Conservation (phyloP, 2,329 filamentous ascomycete genomes). For the Aspergillus viridinutans region DNA sequence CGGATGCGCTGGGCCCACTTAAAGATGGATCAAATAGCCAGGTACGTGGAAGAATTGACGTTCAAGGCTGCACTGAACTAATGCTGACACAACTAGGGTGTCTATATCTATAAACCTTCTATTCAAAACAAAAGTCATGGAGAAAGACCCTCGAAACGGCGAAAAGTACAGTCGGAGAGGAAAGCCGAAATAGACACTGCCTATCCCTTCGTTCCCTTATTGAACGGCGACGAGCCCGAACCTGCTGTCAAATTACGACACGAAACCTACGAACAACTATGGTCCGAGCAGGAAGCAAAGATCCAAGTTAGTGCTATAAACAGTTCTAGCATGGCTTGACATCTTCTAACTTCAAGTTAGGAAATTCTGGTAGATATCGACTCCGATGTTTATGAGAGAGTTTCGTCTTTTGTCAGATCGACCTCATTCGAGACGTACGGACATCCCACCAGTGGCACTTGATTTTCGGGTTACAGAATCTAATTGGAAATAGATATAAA, state of each 20-base stretch:
- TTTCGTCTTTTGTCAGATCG: constrained; percentile 35
- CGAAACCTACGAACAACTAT: constrained; percentile 35
- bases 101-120: constrained; percentile 59
- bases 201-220: constrained; percentile 35
- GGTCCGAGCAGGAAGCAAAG: constrained; percentile 36
- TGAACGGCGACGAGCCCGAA: constrained; percentile 35
- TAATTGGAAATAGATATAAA: constrained; percentile 28
- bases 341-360: constrained; percentile 18
- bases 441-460: neutral
- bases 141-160: constrained; percentile 54
- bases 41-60: constrained; percentile 14
- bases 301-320: constrained; percentile 30
- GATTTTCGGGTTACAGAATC: neutral
- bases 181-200: constrained; percentile 7
- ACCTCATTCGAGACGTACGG: constrained; percentile 35
- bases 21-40: constrained; percentile 28
- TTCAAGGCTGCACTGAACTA: neutral
- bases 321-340: neutral
- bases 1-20: constrained; percentile 20
- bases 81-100: constrained; percentile 44
- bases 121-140: constrained; percentile 31
- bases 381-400: constrained; percentile 34
- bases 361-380: constrained; percentile 38
- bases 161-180: constrained; percentile 48
- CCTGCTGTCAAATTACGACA: constrained; percentile 33